A percentile compares a stretch with the other conserved stretches of the same genome.
Conservation (phyloP, 805 yeast species). For the Komagataella kurtzmanii region DNA sequence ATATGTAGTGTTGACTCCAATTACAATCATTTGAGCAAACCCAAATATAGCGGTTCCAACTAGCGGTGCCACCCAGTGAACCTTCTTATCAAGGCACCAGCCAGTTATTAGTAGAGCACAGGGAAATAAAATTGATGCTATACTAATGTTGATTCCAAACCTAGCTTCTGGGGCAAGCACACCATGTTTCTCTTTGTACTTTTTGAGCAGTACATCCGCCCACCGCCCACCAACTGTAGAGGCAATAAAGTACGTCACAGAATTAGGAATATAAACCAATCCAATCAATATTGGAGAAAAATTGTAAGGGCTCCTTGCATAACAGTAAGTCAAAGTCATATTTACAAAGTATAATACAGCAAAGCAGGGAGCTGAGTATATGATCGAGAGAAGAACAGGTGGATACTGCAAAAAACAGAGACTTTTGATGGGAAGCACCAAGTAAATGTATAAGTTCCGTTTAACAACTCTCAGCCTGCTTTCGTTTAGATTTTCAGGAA, state of each 20-base stretch:
- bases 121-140: conserved; percentile 52
- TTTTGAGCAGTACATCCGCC: conserved; percentile 48
- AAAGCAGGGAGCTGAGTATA: conserved; percentile 61
- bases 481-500: background rate
- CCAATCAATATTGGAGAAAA: conserved; percentile 58
- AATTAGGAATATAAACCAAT: conserved; percentile 70
- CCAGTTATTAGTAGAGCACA: conserved; percentile 63
- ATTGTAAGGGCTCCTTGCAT: conserved; percentile 53
- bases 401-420: conserved; percentile 53
- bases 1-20: conserved; percentile 71
- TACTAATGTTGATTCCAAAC: conserved; percentile 57
- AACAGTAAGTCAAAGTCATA: conserved; percentile 54
- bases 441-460: conserved; percentile 25
- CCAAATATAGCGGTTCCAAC: conserved; percentile 78
- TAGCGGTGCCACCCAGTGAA: conserved; percentile 69
- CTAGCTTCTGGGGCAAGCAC: conserved; percentile 64
- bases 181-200: conserved; percentile 44
- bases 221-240: conserved; percentile 74
- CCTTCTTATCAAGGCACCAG: conserved; percentile 59
- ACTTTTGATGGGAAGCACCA: conserved; percentile 48
- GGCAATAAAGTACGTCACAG: conserved; percentile 63
- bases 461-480: background rate
- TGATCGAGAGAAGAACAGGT: conserved; percentile 55
- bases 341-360: conserved; percentile 61
- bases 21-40: conserved; percentile 70